Evolutionary conservation across 2,329 filamentous ascomycete genomes (phyloP).

Genomic region (Phialophora chinensis): DNA sequence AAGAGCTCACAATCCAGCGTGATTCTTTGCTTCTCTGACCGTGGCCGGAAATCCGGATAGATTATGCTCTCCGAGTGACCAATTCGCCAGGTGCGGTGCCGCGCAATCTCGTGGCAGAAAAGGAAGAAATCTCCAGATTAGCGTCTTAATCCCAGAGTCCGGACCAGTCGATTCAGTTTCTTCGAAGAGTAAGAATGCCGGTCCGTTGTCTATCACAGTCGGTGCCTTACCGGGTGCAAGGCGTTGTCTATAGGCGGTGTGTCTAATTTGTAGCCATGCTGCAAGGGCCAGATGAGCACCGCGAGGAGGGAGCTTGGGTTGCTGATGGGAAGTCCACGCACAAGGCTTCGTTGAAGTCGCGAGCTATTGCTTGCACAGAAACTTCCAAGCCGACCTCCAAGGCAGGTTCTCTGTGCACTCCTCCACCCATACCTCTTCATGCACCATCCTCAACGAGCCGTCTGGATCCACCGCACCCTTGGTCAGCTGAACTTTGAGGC

Average conservation of each 20-base stretch:
- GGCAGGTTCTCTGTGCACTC: constrained; percentile 1
- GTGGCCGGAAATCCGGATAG: background rate
- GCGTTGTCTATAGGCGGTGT: background rate
- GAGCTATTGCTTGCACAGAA: background rate
- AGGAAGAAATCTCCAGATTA: background rate
- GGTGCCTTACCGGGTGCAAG: background rate
- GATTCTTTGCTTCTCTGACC: background rate
- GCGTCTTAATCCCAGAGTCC: background rate
- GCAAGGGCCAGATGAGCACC: background rate
- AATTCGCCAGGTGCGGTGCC: background rate
- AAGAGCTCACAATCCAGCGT: background rate
- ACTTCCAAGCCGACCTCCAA: background rate
- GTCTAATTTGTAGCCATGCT: background rate
- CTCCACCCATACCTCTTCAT: constrained; percentile 27
- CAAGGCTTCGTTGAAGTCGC: background rate
- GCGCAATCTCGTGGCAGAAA: background rate
- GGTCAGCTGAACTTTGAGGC: constrained; percentile 22
- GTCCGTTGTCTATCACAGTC: background rate
- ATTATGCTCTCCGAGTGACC: background rate
- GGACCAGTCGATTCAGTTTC: background rate
- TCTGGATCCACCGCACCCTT: constrained; percentile 12
- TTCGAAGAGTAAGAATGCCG: background rate
- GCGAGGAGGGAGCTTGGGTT: background rate
- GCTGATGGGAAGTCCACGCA: background rate
- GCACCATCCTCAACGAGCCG: constrained; percentile 18